Conservation (phyloP, 2,329 filamentous ascomycete genomes). For the Pseudogymnoascus sp. region DNA sequence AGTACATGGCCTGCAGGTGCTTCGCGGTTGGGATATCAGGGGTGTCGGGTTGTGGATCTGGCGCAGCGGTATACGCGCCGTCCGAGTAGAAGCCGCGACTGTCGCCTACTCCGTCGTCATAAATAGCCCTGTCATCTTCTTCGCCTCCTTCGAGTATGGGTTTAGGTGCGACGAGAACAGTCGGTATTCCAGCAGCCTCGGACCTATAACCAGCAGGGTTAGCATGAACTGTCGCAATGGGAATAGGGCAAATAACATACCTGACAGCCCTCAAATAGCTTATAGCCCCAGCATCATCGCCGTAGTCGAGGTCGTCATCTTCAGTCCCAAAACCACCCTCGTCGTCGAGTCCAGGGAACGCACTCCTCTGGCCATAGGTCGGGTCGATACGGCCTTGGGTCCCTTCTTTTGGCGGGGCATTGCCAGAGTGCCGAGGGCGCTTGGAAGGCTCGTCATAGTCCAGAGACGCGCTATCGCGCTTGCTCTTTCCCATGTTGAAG, state of each 20-base stretch:
- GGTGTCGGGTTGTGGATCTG: constrained; percentile 24
- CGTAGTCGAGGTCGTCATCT: constrained; percentile 53
- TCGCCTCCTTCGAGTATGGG: constrained; percentile 27
- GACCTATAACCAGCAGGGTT: constrained; percentile 50
- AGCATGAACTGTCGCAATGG: constrained; percentile 19
- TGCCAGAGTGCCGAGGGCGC: not conserved
- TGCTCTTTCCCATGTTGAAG: not conserved
- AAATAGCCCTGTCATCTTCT: constrained; percentile 36
- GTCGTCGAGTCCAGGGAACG: constrained; percentile 55
- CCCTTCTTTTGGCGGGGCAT: not conserved
- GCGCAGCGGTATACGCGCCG: constrained; percentile 65
- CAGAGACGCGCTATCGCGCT: not conserved
- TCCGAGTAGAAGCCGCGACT: constrained; percentile 62
- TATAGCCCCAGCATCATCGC: constrained; percentile 52
- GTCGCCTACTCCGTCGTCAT: constrained; percentile 42
- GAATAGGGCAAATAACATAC: constrained; percentile 37
- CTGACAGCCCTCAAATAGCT: constrained; percentile 63
- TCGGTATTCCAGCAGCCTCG: constrained; percentile 66
- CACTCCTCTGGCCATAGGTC: constrained; percentile 62
- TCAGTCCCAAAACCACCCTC: constrained; percentile 22
- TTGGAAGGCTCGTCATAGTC: constrained; percentile 2
- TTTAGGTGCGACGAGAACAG: constrained; percentile 57
- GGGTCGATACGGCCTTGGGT: constrained; percentile 41
- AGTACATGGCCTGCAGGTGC: constrained; percentile 40
- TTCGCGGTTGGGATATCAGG: not conserved